A percentile compares a stretch with the other conserved stretches of the same genome.
Conservation (phyloP, 306 rosid genomes). For the Lathyrus aphaca region DNA sequence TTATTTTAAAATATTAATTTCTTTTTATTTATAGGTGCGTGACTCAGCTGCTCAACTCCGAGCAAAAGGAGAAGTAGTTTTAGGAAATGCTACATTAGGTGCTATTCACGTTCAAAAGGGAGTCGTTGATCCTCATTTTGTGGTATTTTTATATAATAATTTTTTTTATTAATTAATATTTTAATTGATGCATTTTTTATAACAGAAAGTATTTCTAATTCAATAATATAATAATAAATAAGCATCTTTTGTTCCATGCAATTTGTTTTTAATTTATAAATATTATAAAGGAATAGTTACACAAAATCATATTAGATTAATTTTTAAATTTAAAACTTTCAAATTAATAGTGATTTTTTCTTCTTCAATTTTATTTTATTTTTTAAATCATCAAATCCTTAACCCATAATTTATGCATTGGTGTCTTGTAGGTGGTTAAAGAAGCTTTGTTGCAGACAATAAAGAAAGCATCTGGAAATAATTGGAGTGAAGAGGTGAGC, state of each 20-base stretch:
- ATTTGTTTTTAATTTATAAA: background rate
- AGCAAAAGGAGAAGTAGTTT: conserved; percentile 22
- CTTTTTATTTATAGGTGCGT: conserved; percentile 1
- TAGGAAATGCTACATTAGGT: conserved; percentile 1
- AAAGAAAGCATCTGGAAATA: conserved; percentile 36
- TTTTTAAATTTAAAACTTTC: background rate
- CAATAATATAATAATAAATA: background rate
- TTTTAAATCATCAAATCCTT: too few relatives aligned
- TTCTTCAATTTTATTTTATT: background rate
- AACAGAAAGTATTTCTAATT: background rate
- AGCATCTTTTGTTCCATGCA: background rate
- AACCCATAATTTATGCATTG: background rate
- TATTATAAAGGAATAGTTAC: background rate
- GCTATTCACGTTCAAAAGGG: conserved; percentile 24
- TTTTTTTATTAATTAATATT: too few relatives aligned
- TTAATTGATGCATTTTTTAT: background rate
- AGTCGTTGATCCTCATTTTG: conserved; percentile 36
- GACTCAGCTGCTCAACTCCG: conserved; percentile 36
- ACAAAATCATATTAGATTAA: background rate
- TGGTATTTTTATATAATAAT: conserved; percentile 10
- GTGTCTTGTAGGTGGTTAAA: conserved; percentile 11
- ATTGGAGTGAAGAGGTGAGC: conserved; percentile 35
- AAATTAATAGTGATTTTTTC: background rate
- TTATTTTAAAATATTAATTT: too few relatives aligned
- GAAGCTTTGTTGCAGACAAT: conserved; percentile 38